Base-by-base conservation (phyloP, 306 rosid species). In the Prinsepia uniflora region DNA sequence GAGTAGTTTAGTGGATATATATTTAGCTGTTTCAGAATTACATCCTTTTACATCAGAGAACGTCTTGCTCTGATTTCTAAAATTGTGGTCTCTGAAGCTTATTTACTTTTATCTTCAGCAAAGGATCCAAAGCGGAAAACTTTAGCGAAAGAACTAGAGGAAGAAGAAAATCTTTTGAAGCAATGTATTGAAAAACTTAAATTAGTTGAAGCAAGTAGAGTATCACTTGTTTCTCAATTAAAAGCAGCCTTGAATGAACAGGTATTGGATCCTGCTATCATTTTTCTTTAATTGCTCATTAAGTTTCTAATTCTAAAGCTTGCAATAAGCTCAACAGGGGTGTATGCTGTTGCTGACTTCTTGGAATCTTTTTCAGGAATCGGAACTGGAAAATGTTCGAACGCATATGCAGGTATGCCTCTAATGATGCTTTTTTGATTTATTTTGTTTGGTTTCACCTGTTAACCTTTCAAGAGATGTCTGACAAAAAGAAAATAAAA, bases 321-420 rank as follows among this genome's bases (percentile, higher is more conserved):
- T 24, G 7, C 63, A 15, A 34, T 53, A 46, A 40, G 15, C 11
- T 24, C 62, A 36, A 15, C 24, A 18, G 53, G 14, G 69, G 54
- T 56, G 19, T 67, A 65, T 76, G 13, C 54, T 18, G 56, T 56
- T 76, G 59, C 72, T 59, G 71, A 14, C 41, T 2, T 20, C 10
- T 6, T 48, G 30, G 18, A 66, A 73, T 63, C 60, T 60, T 72
- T 78, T 63, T 53, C 78, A 93, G 98, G 98, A 90, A 80, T 87
- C 97, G 4, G 97, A 90, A 73, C 82, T 90, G 80, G 98, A 90
- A 81, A 84, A 82, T 49, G 75, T 93, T 76, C 89, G 89, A 58
- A 88, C 96, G 14, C 98, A 90, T 76, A 87, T 88, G 96, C 98
- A 87, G 96, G 98, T 93, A 85, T 69, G 53, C 40, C 71, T 76